A percentile compares a stretch with the other conserved stretches of the same genome.
phyloP scores from a whole-genome alignment of 257 asterid genomes.

The Solanum clarkiae region DNA sequence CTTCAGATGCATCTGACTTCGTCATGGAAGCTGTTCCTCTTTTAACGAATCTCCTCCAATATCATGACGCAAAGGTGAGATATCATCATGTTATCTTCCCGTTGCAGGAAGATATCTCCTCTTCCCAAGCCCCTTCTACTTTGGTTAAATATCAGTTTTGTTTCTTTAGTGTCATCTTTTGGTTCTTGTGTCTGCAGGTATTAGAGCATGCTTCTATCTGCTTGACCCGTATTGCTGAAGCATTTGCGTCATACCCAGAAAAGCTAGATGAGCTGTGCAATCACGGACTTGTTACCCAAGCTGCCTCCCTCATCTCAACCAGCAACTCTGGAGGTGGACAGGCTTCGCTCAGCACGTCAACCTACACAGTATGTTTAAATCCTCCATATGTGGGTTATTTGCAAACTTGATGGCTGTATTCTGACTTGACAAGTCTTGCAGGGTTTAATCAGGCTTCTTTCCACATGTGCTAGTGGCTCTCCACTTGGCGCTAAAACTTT shows the following conservation, averaged over 20 bases:
- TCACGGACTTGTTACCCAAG: slow-evolving; percentile 92
- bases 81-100: not conserved
- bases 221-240: slow-evolving; percentile 96
- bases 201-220: slow-evolving; percentile 94
- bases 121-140: not conserved
- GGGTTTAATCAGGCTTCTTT: slow-evolving; percentile 93
- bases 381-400: not conserved
- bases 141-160: not conserved
- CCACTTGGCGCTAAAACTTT: slow-evolving; percentile 80
- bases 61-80: slow-evolving; percentile 91
- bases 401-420: not conserved
- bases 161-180: not conserved
- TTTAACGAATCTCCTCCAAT: slow-evolving; percentile 93
- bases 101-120: not conserved
- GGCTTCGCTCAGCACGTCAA: slow-evolving; percentile 82
- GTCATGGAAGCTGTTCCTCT: slow-evolving; percentile 99
- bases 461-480: slow-evolving; percentile 92
- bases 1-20: slow-evolving; percentile 95
- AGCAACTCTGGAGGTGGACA: slow-evolving; percentile 88
- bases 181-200: slow-evolving; percentile 34
- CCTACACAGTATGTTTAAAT: slow-evolving; percentile 63
- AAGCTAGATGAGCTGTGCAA: slow-evolving; percentile 92
- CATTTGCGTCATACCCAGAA: slow-evolving; percentile 91
- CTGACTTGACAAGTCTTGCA: slow-evolving; percentile 27
- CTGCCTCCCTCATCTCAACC: slow-evolving; percentile 80